These are phyloP conservation scores for Hippophae rhamnoides DNA, from an alignment of 306 rosid species.

Conservation along the genomic window DNA sequence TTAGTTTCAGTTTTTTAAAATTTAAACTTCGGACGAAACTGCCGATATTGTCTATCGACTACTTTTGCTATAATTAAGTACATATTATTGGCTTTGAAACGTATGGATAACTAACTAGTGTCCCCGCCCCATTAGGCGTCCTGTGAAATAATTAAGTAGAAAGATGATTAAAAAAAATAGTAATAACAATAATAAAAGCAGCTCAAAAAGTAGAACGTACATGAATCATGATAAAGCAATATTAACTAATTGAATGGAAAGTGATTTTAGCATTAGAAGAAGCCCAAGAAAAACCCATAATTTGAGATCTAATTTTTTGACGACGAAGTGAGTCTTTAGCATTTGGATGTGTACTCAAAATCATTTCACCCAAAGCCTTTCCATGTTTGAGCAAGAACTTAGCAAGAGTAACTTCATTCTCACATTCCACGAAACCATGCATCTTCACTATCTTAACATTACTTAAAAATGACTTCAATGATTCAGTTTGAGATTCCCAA, in stretches of 20 bases:
- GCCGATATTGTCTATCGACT: too few species aligned
- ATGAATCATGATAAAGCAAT: too few species aligned
- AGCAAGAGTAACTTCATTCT: constrained; percentile 60
- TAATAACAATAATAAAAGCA: too few species aligned
- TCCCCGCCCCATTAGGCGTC: too few species aligned
- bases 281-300: constrained; percentile 77
- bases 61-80: too few species aligned
- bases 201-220: too few species aligned
- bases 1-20: too few species aligned
- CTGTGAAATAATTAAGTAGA: too few species aligned
- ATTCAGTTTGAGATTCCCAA: constrained; percentile 60
- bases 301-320: constrained; percentile 58
- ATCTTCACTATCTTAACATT: constrained; percentile 59
- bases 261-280: constrained; percentile 61
- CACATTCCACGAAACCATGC: constrained; percentile 56
- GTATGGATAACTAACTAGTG: too few species aligned
- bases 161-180: too few species aligned
- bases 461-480: constrained; percentile 41
- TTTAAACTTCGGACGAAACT: too few species aligned
- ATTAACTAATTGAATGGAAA: constrained; percentile 20
- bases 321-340: constrained; percentile 45
- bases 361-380: constrained; percentile 54
- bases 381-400: constrained; percentile 74
- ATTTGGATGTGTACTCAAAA: constrained; percentile 26
- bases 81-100: too few species aligned